Evolutionary conservation across 2,329 filamentous ascomycete genomes (phyloP).

Genomic region (Sphaerostilbella broomeana): DNA sequence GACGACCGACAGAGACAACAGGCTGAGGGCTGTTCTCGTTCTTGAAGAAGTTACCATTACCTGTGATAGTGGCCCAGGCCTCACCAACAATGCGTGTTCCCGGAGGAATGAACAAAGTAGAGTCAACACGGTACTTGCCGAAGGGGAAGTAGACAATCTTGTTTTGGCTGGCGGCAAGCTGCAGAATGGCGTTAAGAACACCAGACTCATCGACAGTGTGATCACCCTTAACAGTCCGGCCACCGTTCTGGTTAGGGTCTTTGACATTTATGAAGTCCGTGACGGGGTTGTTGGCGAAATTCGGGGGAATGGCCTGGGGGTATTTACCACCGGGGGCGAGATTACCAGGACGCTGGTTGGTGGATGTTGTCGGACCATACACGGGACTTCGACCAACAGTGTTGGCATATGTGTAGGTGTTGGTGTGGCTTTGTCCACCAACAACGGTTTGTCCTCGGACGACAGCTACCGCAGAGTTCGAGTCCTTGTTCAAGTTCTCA

Average conservation of each 20-base stretch:
- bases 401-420: constrained; percentile 37
- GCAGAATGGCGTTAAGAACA: constrained; percentile 32
- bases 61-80: constrained; percentile 46
- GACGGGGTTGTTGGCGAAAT: constrained; percentile 28
- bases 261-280: constrained; percentile 30
- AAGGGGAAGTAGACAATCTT: constrained; percentile 26
- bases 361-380: constrained; percentile 29
- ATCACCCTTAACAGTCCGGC: constrained; percentile 30
- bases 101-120: constrained; percentile 21
- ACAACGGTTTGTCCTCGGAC: constrained; percentile 27
- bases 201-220: constrained; percentile 32
- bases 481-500: constrained; percentile 38
- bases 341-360: constrained; percentile 26
- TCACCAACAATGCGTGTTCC: constrained; percentile 50
- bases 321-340: constrained; percentile 33
- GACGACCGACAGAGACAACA: constrained; percentile 44
- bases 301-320: constrained; percentile 33
- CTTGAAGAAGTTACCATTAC: constrained; percentile 37
- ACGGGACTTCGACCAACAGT: constrained; percentile 34
- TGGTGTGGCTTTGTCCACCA: constrained; percentile 25
- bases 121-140: constrained; percentile 23
- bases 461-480: constrained; percentile 29
- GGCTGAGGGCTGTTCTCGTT: constrained; percentile 38
- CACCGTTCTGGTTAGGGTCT: constrained; percentile 28
- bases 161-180: constrained; percentile 26